Conservation (phyloP, 208 protist genomes). For the Angomonas ambiguus region DNA sequence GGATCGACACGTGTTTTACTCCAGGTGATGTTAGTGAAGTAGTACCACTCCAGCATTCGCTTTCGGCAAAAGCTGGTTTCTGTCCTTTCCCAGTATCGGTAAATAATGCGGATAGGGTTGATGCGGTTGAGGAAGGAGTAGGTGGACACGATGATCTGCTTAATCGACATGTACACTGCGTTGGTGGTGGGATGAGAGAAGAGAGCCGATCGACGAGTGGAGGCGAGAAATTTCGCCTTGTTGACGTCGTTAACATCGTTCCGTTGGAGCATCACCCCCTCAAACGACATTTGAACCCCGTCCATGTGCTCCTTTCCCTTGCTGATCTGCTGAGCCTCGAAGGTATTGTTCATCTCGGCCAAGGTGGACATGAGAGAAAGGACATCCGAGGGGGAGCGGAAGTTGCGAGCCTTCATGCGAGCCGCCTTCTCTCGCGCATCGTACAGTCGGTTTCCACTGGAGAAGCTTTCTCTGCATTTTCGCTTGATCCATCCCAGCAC, state of each 20-base stretch:
- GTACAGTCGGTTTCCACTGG: background rate
- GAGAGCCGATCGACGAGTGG: background rate
- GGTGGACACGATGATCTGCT: background rate
- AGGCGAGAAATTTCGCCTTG: background rate
- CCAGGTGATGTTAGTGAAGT: slow-evolving; percentile 9
- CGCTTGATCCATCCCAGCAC: background rate
- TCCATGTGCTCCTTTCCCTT: background rate
- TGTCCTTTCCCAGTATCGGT: background rate
- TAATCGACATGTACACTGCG: background rate
- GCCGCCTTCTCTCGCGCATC: background rate
- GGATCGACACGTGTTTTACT: background rate
- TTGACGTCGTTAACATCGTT: background rate
- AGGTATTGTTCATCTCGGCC: background rate
- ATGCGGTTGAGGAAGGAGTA: background rate
- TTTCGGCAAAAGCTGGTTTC: background rate
- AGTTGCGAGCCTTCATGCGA: background rate
- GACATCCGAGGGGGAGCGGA: background rate
- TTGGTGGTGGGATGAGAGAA: background rate
- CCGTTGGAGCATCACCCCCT: background rate
- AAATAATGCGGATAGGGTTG: background rate
- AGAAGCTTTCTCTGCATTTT: background rate
- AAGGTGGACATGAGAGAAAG: background rate
- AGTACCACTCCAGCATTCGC: slow-evolving; percentile 11
- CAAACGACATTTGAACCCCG: background rate
- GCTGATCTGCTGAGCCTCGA: background rate